Percentiles rank a stretch among this genome's conserved stretches.
Conservation (phyloP, 768 basidiomycete genomes). For the Hygrophoropsis aurantiaca region DNA sequence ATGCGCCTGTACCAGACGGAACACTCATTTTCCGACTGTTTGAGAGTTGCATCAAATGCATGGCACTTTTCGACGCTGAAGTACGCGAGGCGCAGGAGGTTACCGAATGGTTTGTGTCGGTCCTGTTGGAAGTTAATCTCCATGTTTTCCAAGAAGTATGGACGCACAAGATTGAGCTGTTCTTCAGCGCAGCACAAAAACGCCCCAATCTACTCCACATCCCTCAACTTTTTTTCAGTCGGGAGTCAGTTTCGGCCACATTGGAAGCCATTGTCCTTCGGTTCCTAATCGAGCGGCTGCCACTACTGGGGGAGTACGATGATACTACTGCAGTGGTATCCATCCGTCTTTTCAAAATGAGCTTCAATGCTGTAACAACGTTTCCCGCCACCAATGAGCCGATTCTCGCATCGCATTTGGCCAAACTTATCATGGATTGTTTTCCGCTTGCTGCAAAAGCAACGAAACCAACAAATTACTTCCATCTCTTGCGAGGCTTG, state of each 20-base stretch:
- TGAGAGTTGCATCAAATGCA: slow-evolving; percentile 78
- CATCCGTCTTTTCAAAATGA: slow-evolving; percentile 93
- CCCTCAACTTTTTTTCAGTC: slow-evolving; percentile 77
- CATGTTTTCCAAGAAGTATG: slow-evolving; percentile 97
- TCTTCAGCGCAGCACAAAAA: slow-evolving; percentile 76
- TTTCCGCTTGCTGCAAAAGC: slow-evolving; percentile 94
- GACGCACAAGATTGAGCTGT: slow-evolving; percentile 90
- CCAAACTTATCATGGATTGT: slow-evolving; percentile 93
- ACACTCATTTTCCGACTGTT: slow-evolving; percentile 87
- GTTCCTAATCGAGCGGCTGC: slow-evolving; percentile 81
- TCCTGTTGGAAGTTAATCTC: slow-evolving; percentile 79
- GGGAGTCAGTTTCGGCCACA: slow-evolving; percentile 75
- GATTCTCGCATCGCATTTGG: slow-evolving; percentile 90
- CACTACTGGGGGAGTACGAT: slow-evolving; percentile 81
- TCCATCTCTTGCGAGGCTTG: slow-evolving; percentile 85
- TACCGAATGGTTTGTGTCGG: slow-evolving; percentile 76
- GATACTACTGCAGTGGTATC: slow-evolving; percentile 80
- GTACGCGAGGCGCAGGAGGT: slow-evolving; percentile 73
- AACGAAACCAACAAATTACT: slow-evolving; percentile 87
- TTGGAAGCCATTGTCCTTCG: slow-evolving; percentile 87
- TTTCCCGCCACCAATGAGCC: slow-evolving; percentile 80
- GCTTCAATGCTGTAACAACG: slow-evolving; percentile 81
- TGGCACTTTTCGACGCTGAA: slow-evolving; percentile 78
- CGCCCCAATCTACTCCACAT: slow-evolving; percentile 81
- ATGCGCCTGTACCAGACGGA: slow-evolving; percentile 79